phyloP scores from a whole-genome alignment of 2,329 filamentous ascomycete species.

The Meredithiella fracta region DNA sequence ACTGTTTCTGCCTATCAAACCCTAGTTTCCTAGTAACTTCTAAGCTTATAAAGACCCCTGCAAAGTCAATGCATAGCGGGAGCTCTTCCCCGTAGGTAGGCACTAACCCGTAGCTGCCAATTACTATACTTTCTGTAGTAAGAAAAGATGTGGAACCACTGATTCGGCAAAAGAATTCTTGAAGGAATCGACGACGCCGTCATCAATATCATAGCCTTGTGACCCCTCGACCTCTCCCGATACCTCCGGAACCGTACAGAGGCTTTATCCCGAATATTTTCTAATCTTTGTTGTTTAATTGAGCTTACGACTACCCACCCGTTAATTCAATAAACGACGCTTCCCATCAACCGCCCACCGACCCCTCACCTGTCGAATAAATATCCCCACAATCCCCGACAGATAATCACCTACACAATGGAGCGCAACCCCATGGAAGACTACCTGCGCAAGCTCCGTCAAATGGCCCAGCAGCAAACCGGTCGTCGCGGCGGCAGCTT shows the following conservation, averaged over 20 bases:
- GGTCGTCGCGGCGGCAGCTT: constrained; percentile 28
- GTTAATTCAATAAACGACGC: not conserved
- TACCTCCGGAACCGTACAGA: too few species aligned
- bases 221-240: not conserved
- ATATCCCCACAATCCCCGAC: constrained; percentile 6
- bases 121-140: not conserved
- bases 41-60: not conserved
- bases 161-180: constrained; percentile 2
- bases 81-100: not conserved
- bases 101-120: not conserved
- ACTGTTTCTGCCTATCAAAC: not conserved
- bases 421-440: constrained; percentile 29
- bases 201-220: not conserved
- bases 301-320: too few species aligned
- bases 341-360: not conserved
- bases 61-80: not conserved
- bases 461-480: constrained; percentile 28
- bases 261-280: not conserved
- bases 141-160: constrained; percentile 5
- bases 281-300: not conserved
- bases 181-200: not conserved
- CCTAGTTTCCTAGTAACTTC: not conserved
- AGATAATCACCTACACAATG: constrained; percentile 6
- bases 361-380: not conserved
- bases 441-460: constrained; percentile 34